Percentiles rank a stretch among this genome's conserved stretches.
phyloP scores from a whole-genome alignment of 2,329 filamentous ascomycete species.

The Albifimbria verrucaria region DNA sequence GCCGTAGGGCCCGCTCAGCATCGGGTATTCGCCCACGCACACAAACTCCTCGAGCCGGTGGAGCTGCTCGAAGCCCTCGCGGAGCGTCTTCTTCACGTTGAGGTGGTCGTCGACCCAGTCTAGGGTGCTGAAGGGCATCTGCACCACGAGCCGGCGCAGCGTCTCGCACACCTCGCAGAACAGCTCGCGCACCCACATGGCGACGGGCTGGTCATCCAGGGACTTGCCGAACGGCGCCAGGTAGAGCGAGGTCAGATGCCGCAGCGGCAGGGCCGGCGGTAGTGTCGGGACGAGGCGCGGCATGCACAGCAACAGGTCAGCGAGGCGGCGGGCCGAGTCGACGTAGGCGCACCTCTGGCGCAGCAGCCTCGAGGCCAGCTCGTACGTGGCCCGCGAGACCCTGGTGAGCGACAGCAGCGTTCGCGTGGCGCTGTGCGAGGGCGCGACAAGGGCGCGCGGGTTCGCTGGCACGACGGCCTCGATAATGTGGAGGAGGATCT shows the following conservation, averaged over 20 bases:
- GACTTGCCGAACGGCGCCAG: constrained; percentile 33
- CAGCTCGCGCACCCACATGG: constrained; percentile 37
- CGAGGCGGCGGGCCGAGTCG: constrained; percentile 33
- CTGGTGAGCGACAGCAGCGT: constrained; percentile 41
- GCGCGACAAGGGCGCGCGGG: constrained; percentile 26
- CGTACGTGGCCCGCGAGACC: constrained; percentile 39
- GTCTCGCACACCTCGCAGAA: constrained; percentile 36
- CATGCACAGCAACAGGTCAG: constrained; percentile 29
- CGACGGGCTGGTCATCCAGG: constrained; percentile 37
- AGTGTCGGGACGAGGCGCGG: constrained; percentile 25
- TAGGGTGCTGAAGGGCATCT: constrained; percentile 44
- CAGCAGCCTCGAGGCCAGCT: constrained; percentile 38
- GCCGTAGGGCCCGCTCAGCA: constrained; percentile 29
- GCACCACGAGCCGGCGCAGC: constrained; percentile 42
- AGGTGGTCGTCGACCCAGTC: constrained; percentile 39
- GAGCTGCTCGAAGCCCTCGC: constrained; percentile 42
- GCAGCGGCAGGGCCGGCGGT: constrained; percentile 23
- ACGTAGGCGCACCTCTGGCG: constrained; percentile 43
- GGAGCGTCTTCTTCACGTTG: constrained; percentile 35
- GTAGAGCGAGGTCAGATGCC: constrained; percentile 37
- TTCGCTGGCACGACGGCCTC: constrained; percentile 31
- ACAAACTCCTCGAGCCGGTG: constrained; percentile 44
- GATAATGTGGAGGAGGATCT: constrained; percentile 32
- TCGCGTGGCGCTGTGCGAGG: constrained; percentile 36
- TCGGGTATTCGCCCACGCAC: constrained; percentile 43